phyloP scores from a whole-genome alignment of 805 yeast species.

The Metschnikowia amazonensis region DNA sequence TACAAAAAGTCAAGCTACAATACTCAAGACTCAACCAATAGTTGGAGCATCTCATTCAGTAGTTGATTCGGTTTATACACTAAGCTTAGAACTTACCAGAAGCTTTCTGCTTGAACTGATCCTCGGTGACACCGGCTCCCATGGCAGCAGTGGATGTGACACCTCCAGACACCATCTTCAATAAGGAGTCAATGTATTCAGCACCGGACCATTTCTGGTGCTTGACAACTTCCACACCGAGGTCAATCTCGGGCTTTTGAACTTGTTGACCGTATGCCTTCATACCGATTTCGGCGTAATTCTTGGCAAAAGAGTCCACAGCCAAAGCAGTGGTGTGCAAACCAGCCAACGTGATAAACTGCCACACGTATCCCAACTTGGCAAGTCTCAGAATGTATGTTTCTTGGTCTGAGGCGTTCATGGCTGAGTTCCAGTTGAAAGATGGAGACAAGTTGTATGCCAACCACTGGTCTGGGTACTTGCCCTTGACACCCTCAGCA shows the following conservation, averaged over 20 bases:
- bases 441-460: slow-evolving; percentile 96
- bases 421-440: slow-evolving; percentile 96
- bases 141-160: slow-evolving; percentile 93
- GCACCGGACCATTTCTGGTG: slow-evolving; percentile 99
- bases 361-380: slow-evolving; percentile 93
- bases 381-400: slow-evolving; percentile 86
- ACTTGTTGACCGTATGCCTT: slow-evolving; percentile 88
- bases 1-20: no score
- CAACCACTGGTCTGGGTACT: slow-evolving; percentile 88
- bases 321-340: slow-evolving; percentile 94
- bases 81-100: slow-evolving; percentile 18
- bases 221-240: slow-evolving; percentile 91
- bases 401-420: slow-evolving; percentile 82
- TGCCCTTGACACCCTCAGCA: slow-evolving; percentile 82
- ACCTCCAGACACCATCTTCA: slow-evolving; percentile 91
- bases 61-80: background rate
- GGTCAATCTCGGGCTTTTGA: slow-evolving; percentile 83
- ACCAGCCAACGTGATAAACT: slow-evolving; percentile 95
- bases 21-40: no score
- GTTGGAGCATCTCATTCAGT: no score
- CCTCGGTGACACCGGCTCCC: slow-evolving; percentile 98
- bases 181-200: slow-evolving; percentile 86
- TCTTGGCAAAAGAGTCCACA: slow-evolving; percentile 76
- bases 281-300: slow-evolving; percentile 83
- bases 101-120: slow-evolving; percentile 64